Conservation (phyloP, 139 green algal species). For the Chlorella ohadii region DNA sequence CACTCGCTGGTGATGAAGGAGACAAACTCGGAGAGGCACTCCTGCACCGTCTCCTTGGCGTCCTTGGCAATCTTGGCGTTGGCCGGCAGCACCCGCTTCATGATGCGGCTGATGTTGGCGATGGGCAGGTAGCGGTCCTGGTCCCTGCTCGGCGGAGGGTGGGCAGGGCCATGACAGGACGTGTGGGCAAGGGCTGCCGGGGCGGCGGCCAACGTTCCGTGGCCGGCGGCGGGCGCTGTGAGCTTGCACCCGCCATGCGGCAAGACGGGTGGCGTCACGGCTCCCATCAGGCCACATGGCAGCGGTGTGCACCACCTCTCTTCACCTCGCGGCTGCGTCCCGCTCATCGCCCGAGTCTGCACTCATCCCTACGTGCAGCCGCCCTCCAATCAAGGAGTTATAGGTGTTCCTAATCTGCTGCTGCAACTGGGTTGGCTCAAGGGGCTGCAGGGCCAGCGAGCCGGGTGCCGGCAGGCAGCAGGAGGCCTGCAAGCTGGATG, state of each 20-base stretch:
- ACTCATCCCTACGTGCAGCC: constrained; percentile 1
- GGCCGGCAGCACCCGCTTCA: constrained; percentile 93
- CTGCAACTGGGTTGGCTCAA: background rate
- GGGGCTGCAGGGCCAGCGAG: too few relatives aligned
- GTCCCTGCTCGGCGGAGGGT: constrained; percentile 55
- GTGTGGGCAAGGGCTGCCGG: too few relatives aligned
- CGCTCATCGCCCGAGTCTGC: constrained; percentile 30
- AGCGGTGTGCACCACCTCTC: too few relatives aligned
- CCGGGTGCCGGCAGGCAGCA: too few relatives aligned
- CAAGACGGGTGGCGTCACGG: too few relatives aligned
- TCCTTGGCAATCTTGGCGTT: constrained; percentile 99
- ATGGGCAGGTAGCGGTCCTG: constrained; percentile 98
- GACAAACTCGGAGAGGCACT: constrained; percentile 99
- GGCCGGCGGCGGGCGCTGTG: too few relatives aligned
- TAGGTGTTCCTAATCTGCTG: background rate
- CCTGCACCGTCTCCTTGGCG: constrained; percentile 99
- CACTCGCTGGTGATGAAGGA: constrained; percentile 99
- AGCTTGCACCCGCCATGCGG: too few relatives aligned
- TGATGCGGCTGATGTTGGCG: constrained; percentile 99
- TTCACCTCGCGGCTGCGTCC: constrained; percentile 9
- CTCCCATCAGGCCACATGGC: too few relatives aligned
- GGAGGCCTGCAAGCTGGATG: too few relatives aligned
- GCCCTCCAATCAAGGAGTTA: background rate
- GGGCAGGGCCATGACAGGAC: background rate
- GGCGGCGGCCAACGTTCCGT: too few relatives aligned